phyloP scores from a whole-genome alignment of 2,329 filamentous ascomycete species.

The Biscogniauxia mediterranea region DNA sequence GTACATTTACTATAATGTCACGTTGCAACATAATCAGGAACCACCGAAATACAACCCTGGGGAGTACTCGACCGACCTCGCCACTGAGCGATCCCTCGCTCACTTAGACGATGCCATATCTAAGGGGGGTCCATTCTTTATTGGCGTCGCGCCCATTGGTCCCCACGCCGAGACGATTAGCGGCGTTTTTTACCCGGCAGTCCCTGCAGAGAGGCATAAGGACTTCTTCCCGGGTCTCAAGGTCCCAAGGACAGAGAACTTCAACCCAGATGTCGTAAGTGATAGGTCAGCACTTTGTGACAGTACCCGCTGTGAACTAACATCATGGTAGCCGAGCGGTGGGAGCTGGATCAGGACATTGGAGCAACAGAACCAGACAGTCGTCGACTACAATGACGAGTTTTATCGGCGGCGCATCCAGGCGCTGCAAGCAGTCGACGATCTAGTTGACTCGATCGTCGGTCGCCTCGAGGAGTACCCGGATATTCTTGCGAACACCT shows the following conservation, averaged over 20 bases:
- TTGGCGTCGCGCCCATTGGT: conserved; percentile 61
- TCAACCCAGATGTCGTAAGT: conserved; percentile 54
- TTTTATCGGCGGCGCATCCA: conserved; percentile 50
- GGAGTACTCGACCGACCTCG: conserved; percentile 46
- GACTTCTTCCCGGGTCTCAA: conserved; percentile 57
- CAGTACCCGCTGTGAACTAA: neutral
- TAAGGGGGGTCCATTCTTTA: conserved; percentile 58
- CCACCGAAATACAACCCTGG: conserved; percentile 2
- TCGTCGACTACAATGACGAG: conserved; percentile 50
- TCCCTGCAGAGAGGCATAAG: conserved; percentile 58
- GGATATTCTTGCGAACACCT: conserved; percentile 47
- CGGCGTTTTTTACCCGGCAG: conserved; percentile 34
- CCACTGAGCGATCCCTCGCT: conserved; percentile 53
- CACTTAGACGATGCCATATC: conserved; percentile 59
- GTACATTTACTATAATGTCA: conserved; percentile 9
- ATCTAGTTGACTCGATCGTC: conserved; percentile 48
- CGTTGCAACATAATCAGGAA: conserved; percentile 7
- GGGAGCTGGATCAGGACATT: conserved; percentile 43
- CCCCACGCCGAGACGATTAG: conserved; percentile 58
- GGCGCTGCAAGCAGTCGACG: conserved; percentile 52
- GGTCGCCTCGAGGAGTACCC: conserved; percentile 37
- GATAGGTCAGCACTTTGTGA: neutral
- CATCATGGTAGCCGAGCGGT: conserved; percentile 22
- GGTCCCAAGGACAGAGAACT: conserved; percentile 60
- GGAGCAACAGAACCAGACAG: conserved; percentile 42